phyloP scores from a whole-genome alignment of 2,329 filamentous ascomycete species.

The Gyromitra esculenta region DNA sequence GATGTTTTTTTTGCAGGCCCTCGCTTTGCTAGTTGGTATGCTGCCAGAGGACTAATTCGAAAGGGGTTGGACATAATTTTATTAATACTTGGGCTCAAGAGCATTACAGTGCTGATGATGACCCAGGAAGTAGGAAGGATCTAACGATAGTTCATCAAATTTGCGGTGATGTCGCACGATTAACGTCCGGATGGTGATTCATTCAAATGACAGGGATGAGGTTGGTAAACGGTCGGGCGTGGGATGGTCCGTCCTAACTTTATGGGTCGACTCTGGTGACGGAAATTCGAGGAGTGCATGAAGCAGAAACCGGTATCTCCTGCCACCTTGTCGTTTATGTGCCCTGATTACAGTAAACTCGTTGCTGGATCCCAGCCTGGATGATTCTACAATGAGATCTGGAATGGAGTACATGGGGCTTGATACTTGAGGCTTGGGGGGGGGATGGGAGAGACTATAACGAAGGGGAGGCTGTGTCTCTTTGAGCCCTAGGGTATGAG shows the following conservation, averaged over 20 bases:
- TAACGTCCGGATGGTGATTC: slow-evolving; percentile 33
- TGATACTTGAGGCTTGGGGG: slow-evolving; percentile 14
- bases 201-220: slow-evolving; percentile 34
- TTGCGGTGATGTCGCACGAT: slow-evolving; percentile 25
- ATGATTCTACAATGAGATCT: slow-evolving; percentile 24
- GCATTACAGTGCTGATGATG: neutral
- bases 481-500: neutral
- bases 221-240: slow-evolving; percentile 37
- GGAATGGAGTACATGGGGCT: neutral
- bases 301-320: slow-evolving; percentile 12
- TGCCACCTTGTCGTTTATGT: neutral
- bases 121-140: slow-evolving; percentile 2
- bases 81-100: slow-evolving; percentile 20
- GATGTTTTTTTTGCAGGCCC: slow-evolving; percentile 34
- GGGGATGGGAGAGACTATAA: neutral
- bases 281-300: slow-evolving; percentile 37
- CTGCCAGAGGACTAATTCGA: slow-evolving; percentile 20
- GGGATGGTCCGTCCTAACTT: slow-evolving; percentile 37
- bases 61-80: slow-evolving; percentile 8
- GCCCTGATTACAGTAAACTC: neutral
- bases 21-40: slow-evolving; percentile 39
- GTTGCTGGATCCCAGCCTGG: slow-evolving; percentile 12
- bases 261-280: slow-evolving; percentile 34
- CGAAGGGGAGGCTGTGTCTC: slow-evolving; percentile 31
- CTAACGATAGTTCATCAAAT: slow-evolving; percentile 32